These are phyloP conservation scores for Penicillium steckii DNA, from an alignment of 495 filamentous ascomycete species.

Conservation along the genomic window DNA sequence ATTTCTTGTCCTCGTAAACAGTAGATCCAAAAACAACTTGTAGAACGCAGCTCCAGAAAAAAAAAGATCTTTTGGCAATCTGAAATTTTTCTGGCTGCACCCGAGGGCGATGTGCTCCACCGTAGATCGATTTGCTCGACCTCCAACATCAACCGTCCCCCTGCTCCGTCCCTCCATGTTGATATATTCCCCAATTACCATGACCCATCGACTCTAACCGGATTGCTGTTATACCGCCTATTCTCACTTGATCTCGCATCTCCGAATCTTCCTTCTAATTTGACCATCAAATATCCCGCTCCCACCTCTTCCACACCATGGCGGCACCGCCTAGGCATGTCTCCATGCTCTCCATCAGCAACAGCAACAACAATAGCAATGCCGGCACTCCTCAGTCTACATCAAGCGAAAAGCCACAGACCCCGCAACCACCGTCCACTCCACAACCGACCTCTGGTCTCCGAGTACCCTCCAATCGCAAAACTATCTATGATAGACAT, in stretches of 20 bases:
- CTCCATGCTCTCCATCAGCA: conserved; percentile 41
- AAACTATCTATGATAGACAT: conserved; percentile 97
- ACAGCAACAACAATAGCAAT: conserved; percentile 41
- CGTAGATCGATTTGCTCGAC: conserved; percentile 27
- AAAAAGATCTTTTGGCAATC: neutral
- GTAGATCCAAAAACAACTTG: neutral
- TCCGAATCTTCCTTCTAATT: too few species aligned
- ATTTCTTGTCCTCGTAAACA: neutral
- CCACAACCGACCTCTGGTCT: conserved; percentile 60
- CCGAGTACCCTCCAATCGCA: conserved; percentile 88
- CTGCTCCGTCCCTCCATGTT: neutral
- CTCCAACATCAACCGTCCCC: conserved; percentile 1
- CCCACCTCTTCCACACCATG: conserved; percentile 24
- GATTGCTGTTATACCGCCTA: neutral
- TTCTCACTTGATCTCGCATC: too few species aligned
- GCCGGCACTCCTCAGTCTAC: conserved; percentile 19
- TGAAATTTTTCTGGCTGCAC: conserved; percentile 13
- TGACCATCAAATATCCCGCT: neutral
- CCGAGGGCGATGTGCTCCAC: conserved; percentile 26
- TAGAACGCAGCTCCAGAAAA: neutral
- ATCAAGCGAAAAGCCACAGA: conserved; percentile 28
- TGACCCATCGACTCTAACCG: neutral
- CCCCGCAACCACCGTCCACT: conserved; percentile 31
- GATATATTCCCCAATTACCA: too few species aligned
- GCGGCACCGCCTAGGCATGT: conserved; percentile 35